phyloP scores from a whole-genome alignment of 2,329 filamentous ascomycete genomes.

The Cytospora chrysosperma region DNA sequence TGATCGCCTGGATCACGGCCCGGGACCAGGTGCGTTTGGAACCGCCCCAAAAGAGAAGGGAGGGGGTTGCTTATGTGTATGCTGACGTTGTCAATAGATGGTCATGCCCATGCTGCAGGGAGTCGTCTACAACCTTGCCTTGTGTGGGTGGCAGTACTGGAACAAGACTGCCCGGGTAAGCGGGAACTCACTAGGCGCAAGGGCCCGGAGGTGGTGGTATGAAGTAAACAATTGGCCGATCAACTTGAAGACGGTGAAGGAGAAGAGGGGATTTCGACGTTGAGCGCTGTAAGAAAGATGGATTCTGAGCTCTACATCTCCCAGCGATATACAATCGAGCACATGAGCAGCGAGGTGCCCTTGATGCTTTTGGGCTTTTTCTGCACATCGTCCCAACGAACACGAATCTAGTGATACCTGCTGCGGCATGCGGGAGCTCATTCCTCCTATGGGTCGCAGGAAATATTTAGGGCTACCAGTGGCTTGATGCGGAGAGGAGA shows the following conservation, averaged over 20 bases:
- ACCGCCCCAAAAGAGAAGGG: not conserved
- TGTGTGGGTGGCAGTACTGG: slow-evolving; percentile 88
- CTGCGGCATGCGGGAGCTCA: not conserved
- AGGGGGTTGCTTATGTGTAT: not conserved
- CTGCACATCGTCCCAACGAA: not conserved
- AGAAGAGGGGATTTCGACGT: slow-evolving; percentile 17
- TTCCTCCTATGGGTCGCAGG: not conserved
- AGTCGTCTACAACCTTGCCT: slow-evolving; percentile 79
- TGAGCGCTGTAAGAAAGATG: not conserved
- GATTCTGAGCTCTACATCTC: not conserved
- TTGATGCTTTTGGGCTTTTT: not conserved
- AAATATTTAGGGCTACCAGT: not conserved
- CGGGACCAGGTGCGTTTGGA: slow-evolving; percentile 73
- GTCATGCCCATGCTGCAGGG: slow-evolving; percentile 87
- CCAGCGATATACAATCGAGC: not conserved
- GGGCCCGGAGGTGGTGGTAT: slow-evolving; percentile 90
- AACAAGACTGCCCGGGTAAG: slow-evolving; percentile 76
- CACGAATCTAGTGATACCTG: not conserved
- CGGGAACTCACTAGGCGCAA: slow-evolving; percentile 74
- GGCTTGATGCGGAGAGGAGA: not conserved
- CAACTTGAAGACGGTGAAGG: slow-evolving; percentile 28
- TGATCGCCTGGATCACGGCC: slow-evolving; percentile 78
- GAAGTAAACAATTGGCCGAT: slow-evolving; percentile 87
- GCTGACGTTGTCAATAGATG: slow-evolving; percentile 51
- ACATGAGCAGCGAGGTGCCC: not conserved